A percentile compares a stretch with the other conserved stretches of the same genome.
These are phyloP conservation scores for Penicillium tannophilum DNA, from an alignment of 495 filamentous ascomycete genomes.

Conservation along the genomic window DNA sequence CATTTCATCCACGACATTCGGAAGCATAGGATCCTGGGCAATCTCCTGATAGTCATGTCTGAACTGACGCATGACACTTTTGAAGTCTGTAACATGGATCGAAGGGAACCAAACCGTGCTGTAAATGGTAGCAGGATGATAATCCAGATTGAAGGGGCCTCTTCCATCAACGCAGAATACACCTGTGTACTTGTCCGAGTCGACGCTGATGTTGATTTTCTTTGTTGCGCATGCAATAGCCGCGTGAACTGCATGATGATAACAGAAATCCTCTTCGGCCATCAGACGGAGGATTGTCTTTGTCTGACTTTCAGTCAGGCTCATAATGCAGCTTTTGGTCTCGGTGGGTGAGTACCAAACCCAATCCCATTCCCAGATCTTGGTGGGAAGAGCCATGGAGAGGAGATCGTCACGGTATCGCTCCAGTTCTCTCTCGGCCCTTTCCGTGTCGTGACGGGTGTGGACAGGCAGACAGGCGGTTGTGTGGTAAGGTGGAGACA, in stretches of 20 bases:
- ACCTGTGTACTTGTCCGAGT: neutral
- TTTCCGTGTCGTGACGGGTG: neutral
- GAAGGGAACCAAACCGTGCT: neutral
- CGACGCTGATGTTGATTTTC: neutral
- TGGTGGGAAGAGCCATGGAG: neutral
- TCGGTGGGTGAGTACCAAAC: too few relatives aligned
- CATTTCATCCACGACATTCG: neutral
- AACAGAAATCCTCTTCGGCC: neutral
- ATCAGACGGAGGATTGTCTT: neutral
- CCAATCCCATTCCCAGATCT: too few relatives aligned
- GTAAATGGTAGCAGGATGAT: neutral
- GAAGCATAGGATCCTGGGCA: neutral
- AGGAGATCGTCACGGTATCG: neutral
- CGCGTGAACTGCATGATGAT: neutral
- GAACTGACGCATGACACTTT: neutral
- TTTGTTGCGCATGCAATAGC: neutral
- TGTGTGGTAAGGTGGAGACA: neutral
- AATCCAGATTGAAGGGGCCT: neutral
- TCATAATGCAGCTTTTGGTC: too few relatives aligned
- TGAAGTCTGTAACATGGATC: neutral
- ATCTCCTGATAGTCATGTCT: neutral
- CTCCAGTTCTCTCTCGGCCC: neutral
- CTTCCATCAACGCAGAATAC: neutral
- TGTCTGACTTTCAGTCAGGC: neutral
- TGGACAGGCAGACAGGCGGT: neutral